phyloP scores from a whole-genome alignment of 305 asterid genomes.

The Salvia sclarea region DNA sequence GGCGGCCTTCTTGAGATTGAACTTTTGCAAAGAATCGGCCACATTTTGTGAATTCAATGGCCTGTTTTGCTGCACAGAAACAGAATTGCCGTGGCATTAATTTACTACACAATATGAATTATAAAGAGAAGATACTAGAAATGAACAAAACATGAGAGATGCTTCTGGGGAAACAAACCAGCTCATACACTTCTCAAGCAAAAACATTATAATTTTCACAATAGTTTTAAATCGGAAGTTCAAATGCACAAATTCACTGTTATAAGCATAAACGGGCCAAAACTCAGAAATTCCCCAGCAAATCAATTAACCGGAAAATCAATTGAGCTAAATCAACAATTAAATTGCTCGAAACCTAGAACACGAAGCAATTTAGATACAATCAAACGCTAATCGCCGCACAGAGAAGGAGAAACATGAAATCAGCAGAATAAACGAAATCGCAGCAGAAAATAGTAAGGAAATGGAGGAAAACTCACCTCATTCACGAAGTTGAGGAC shows the following conservation, averaged over 20 bases:
- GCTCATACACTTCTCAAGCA: not conserved
- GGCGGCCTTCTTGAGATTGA: conserved; percentile 76
- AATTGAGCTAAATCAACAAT: conserved; percentile 4
- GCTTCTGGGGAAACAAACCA: not conserved
- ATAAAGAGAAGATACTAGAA: not conserved
- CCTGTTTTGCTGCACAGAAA: conserved; percentile 71
- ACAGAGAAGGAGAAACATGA: not conserved
- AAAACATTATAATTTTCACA: not conserved
- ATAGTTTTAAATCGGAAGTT: not conserved
- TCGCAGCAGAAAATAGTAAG: not conserved
- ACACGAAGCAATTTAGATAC: conserved; percentile 2
- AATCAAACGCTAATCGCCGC: not conserved
- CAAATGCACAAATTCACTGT: not conserved
- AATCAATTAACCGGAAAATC: conserved; percentile 6
- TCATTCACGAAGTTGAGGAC: conserved; percentile 94
- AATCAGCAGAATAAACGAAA: not conserved
- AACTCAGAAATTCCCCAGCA: not conserved
- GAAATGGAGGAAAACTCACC: conserved; percentile 44
- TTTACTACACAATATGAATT: not conserved
- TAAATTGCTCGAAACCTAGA: conserved; percentile 2
- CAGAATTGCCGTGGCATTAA: not conserved
- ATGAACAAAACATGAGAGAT: conserved; percentile 2
- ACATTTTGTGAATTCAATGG: conserved; percentile 88
- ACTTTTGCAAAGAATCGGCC: conserved; percentile 88
- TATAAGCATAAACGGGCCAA: not conserved